phyloP scores from a whole-genome alignment of 805 yeast species.

The Cyberlindnera veronae region DNA sequence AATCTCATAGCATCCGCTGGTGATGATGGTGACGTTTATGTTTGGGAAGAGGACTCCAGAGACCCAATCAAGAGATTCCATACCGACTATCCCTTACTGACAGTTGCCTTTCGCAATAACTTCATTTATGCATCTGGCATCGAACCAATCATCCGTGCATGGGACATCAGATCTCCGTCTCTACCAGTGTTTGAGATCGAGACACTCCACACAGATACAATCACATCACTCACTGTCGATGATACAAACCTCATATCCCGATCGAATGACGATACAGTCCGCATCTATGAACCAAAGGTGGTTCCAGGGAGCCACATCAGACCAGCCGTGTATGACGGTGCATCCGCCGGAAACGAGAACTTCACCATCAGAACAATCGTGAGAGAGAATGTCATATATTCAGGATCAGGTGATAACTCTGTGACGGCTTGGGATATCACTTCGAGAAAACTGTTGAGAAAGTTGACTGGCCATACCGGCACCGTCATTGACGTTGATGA shows the following conservation, averaged over 20 bases:
- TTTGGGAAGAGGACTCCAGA: slow-evolving; percentile 69
- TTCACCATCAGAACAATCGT: slow-evolving; percentile 48
- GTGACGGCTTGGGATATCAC: slow-evolving; percentile 59
- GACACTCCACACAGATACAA: slow-evolving; percentile 44
- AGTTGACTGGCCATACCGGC: slow-evolving; percentile 59
- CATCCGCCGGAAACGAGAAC: slow-evolving; percentile 50
- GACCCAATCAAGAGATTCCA: slow-evolving; percentile 35
- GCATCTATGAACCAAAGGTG: slow-evolving; percentile 49
- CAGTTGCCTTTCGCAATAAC: slow-evolving; percentile 43
- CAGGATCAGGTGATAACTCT: slow-evolving; percentile 64
- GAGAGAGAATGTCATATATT: slow-evolving; percentile 37
- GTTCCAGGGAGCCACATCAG: slow-evolving; percentile 37
- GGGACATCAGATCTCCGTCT: slow-evolving; percentile 48
- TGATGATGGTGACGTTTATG: slow-evolving; percentile 57
- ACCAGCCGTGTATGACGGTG: slow-evolving; percentile 53
- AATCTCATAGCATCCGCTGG: slow-evolving; percentile 49
- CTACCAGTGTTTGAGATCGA: slow-evolving; percentile 44
- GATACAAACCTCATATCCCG: slow-evolving; percentile 46
- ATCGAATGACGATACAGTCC: slow-evolving; percentile 54
- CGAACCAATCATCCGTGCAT: slow-evolving; percentile 58
- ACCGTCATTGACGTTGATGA: slow-evolving; percentile 58
- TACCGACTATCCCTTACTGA: slow-evolving; percentile 56
- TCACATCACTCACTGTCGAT: slow-evolving; percentile 53
- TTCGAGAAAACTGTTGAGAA: slow-evolving; percentile 43
- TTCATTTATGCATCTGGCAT: slow-evolving; percentile 60